Conservation (phyloP, 2,329 filamentous ascomycete species). For the Colletotrichum sp. region DNA sequence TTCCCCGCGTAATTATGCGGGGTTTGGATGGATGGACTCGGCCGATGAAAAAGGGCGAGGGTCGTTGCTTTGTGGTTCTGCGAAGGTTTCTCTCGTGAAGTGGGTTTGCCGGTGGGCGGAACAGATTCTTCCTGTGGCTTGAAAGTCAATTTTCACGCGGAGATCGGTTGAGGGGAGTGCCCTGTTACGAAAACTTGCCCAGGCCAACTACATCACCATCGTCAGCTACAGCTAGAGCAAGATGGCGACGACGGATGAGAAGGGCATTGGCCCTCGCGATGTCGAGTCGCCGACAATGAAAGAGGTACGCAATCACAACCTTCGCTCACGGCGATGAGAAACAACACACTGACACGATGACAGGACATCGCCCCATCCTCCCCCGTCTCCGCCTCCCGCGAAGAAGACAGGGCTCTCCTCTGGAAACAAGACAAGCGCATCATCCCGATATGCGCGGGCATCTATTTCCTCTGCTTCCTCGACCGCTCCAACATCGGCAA, state of each 20-base stretch:
- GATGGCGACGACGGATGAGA: not conserved
- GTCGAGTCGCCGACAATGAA: slow-evolving; percentile 2
- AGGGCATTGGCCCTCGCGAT: not conserved
- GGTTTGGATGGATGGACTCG: not conserved
- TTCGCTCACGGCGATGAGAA: not conserved
- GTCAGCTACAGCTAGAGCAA: not conserved
- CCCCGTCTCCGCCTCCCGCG: not conserved
- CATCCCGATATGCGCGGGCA: slow-evolving; percentile 64
- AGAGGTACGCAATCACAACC: not conserved
- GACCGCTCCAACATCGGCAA: slow-evolving; percentile 74
- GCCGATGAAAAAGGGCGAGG: not conserved
- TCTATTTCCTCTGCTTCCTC: slow-evolving; percentile 72
- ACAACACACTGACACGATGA: not conserved
- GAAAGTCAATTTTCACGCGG: not conserved
- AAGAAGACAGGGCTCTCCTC: slow-evolving; percentile 44
- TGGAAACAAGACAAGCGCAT: slow-evolving; percentile 68
- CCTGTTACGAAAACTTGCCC: not conserved
- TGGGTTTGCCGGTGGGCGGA: not conserved
- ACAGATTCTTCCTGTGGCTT: not conserved
- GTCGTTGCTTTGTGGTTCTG: not conserved
- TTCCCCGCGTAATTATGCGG: not conserved
- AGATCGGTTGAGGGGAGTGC: not conserved
- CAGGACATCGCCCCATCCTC: not conserved
- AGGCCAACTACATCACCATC: not conserved
- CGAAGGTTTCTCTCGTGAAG: not conserved